These are phyloP conservation scores for Limonium bicolor DNA, from an alignment of 148 eudicot genomes.

Conservation along the genomic window DNA sequence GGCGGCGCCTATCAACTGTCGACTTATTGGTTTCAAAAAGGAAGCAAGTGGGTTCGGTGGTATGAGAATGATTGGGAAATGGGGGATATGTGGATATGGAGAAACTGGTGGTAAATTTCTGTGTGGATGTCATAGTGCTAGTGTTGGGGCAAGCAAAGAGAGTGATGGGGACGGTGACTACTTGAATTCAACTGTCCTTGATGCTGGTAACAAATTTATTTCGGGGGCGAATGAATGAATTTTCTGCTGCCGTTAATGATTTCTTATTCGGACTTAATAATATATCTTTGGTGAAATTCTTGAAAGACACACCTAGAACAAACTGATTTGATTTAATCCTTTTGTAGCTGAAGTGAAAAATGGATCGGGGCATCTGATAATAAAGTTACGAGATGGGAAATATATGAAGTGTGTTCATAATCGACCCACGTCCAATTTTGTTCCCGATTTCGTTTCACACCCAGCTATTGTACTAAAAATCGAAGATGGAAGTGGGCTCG, in stretches of 20 bases:
- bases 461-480: slow-evolving; percentile 1
- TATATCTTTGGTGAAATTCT: not conserved
- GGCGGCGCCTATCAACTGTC: not conserved
- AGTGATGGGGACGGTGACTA: not conserved
- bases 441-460: not conserved
- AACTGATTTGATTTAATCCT: not conserved
- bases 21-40: not conserved
- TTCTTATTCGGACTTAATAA: not conserved
- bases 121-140: no score
- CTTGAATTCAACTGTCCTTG: not conserved
- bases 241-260: not conserved
- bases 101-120: no score
- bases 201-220: not conserved
- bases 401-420: not conserved
- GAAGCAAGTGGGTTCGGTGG: not conserved
- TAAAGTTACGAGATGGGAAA: not conserved
- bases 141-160: no score
- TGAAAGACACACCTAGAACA: not conserved
- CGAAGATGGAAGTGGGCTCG: not conserved
- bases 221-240: not conserved
- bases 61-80: not conserved
- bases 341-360: not conserved
- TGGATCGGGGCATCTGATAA: not conserved
- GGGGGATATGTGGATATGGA: no score
- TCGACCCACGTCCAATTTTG: not conserved